Conservation (phyloP, 352 stramenopile genomes). For the Detonula confervacea region DNA sequence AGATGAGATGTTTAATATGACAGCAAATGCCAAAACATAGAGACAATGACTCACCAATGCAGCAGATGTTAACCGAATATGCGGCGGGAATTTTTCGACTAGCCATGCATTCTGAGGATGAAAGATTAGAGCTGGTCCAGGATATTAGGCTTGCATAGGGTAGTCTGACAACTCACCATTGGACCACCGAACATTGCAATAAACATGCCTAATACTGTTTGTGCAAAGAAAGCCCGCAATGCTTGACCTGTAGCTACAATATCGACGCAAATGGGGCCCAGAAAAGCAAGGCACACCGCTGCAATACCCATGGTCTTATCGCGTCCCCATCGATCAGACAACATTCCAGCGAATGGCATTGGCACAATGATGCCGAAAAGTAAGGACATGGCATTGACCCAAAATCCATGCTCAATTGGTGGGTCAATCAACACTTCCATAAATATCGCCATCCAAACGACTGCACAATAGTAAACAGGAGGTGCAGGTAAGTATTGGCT, state of each 20-base stretch:
- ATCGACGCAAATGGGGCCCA: slow-evolving; percentile 52
- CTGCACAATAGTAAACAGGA: not conserved
- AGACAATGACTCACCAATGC: no score
- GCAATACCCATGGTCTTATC: slow-evolving; percentile 59
- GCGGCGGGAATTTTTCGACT: slow-evolving; percentile 60
- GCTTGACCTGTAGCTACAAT: slow-evolving; percentile 52
- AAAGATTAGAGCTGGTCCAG: not conserved
- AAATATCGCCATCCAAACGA: slow-evolving; percentile 77
- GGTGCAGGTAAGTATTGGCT: slow-evolving; percentile 14
- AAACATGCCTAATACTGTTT: slow-evolving; percentile 58
- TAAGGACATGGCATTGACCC: slow-evolving; percentile 60
- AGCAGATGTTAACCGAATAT: slow-evolving; percentile 60
- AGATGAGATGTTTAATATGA: no score
- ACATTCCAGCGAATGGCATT: slow-evolving; percentile 46
- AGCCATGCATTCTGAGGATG: slow-evolving; percentile 47
- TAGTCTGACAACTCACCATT: slow-evolving; percentile 18
- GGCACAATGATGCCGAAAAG: slow-evolving; percentile 59
- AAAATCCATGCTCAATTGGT: slow-evolving; percentile 63
- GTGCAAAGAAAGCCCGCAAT: slow-evolving; percentile 59
- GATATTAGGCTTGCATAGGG: not conserved
- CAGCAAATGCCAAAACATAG: no score
- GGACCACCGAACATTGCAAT: slow-evolving; percentile 59
- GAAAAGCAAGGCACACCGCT: slow-evolving; percentile 29
- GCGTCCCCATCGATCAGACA: slow-evolving; percentile 62
- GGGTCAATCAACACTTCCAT: slow-evolving; percentile 70